phyloP scores from a whole-genome alignment of 164 flowering plant species.

The Chimonanthus praecox region DNA sequence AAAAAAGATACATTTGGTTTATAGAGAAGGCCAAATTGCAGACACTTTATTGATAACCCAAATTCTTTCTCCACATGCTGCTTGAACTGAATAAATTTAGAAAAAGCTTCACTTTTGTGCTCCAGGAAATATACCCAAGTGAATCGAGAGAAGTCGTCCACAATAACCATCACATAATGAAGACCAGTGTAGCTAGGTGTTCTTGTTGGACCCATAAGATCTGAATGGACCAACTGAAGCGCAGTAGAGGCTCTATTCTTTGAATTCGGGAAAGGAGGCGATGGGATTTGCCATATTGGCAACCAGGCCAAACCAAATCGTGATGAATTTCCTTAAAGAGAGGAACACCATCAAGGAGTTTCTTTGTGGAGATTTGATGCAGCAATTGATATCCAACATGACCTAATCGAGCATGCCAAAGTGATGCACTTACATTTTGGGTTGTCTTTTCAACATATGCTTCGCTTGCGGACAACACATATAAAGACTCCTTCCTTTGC shows the following conservation, averaged over 20 bases:
- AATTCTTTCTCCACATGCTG: constrained; percentile 6
- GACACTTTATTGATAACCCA: constrained; percentile 13
- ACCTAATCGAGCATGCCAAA: background rate
- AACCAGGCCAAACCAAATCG: constrained; percentile 9
- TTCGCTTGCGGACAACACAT: background rate
- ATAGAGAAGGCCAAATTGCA: constrained; percentile 10
- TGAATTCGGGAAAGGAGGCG: constrained; percentile 12
- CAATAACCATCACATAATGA: constrained; percentile 5
- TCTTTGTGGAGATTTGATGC: constrained; percentile 3
- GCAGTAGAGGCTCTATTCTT: too few species aligned
- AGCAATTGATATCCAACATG: background rate
- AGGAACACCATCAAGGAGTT: background rate
- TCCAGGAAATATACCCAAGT: constrained; percentile 11
- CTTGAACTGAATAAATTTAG: constrained; percentile 7
- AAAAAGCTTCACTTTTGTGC: constrained; percentile 8
- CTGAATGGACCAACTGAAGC: constrained; percentile 7
- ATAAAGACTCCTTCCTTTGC: too few species aligned
- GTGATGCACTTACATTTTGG: background rate
- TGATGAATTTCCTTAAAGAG: background rate
- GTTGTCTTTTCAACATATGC: too few species aligned
- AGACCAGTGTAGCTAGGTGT: constrained; percentile 12
- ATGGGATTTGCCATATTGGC: constrained; percentile 13
- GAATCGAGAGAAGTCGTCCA: constrained; percentile 24
- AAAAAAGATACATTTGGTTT: background rate
- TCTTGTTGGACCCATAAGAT: background rate